Base-by-base conservation (phyloP, 257 asterid genomes). In the Solanum acaule region DNA sequence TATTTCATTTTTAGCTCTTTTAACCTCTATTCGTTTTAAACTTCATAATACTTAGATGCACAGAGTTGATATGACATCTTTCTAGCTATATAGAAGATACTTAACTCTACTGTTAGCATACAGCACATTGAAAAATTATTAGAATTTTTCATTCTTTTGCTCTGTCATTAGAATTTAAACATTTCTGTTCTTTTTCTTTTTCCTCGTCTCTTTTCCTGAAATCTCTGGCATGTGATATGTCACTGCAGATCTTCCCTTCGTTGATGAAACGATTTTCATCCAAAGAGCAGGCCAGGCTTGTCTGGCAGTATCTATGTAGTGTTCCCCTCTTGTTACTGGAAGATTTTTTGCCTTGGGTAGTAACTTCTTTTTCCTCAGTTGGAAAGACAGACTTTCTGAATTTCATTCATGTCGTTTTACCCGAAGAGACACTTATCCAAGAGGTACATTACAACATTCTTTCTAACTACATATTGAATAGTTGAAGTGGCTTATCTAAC, bases 301-400 rank as follows among this genome's bases (percentile, higher is more conserved):
- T 95, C 71, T 94, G 98, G 98, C 97, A 89, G 93, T 95, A 92
- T 56, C 93, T 96, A 86, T 95, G 99, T 91, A 93, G 94, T 85
- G 93, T 96, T 89, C 99, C 98, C 84, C 70, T 92, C 87, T 88
- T 92, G 52, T 90, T 96, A 65, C 92, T 95, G 86, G 95, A 96
- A 92, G 99, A 95, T 27, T 93, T 95, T 90, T 89, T 96, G 61
- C 94, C 94, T 42, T 95, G 98, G 98, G 91, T 92, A 93, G 90
- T 92, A 63, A 89, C 89, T 85, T 86, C 89, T 86, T 94, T 95
- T 78, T 91, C 94, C 77, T 84, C 94, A 33, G 92, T 94, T 22
- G 95, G 94, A 89, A 91, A 87, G 90, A 61, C 87, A 65, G 98
- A 93, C 77, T 89, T 94, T 79, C 52, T 91, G 52, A 87, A 89